Base-by-base conservation (phyloP, 805 yeast species). In the Metschnikowia proteae region DNA sequence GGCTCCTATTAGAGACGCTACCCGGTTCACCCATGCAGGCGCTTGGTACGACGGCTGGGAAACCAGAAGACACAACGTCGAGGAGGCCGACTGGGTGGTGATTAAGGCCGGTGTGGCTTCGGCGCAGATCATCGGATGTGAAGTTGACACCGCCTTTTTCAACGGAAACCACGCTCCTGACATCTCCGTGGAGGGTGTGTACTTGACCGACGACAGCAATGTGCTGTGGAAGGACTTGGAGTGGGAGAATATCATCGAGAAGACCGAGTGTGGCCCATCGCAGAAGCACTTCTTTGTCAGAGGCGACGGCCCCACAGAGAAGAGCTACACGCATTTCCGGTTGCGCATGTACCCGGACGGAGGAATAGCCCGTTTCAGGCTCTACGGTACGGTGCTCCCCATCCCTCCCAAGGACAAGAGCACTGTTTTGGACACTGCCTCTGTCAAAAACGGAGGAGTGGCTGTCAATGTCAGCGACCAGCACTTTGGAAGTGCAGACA, bases 41-140 rank as follows among this genome's bases (percentile, higher is more conserved):
- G 96, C 96, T 3, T 92, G 97, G 97, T 92, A 88, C 64, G 99
- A 92, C 58, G 99, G 99, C 23, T 92, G 98, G 98, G 98, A 92
- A 68, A 92, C 98, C 9, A 78, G 97, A 64, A 79, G 99, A 68
- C 99, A 92, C 74, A 92, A 92, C 66, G 70, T 81, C 1, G 87
- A 75, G 47, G 88, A 81, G 47, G 86, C 86, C 37, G 99, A 92
- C 63, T 92, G 94, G 89, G 97, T 88, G 17, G 73, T 88, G 28
- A 69, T 91, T 65, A 79, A 81, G 63, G 74, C 88, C 65, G 98
- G 98, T 17, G 97, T 91, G 22, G 73, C 87, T 2, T 76, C 86
- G 28, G 97, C 97, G 1, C 75, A 75, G 41, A 65, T 92, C 49
- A 76, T 86, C 42, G 99, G 91, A 9, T 81, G 86, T 60, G 97